phyloP scores from a whole-genome alignment of 2,329 filamentous ascomycete genomes.

The Xylariaceae sp. region DNA sequence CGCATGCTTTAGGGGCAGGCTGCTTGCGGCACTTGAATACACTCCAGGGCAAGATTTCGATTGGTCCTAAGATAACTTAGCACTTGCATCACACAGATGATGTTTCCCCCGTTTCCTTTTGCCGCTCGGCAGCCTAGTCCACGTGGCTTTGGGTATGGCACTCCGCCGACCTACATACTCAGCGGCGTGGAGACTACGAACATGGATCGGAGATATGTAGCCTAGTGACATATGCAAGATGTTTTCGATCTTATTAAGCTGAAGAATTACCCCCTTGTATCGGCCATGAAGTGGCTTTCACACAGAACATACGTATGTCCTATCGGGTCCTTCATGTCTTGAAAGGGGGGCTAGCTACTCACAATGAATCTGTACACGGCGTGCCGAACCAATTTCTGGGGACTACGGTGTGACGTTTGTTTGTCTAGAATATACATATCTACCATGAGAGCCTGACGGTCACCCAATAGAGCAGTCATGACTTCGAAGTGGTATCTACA shows the following conservation, averaged over 20 bases:
- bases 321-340: not conserved
- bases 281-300: not conserved
- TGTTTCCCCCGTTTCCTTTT: not conserved
- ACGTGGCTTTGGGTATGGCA: not conserved
- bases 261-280: not conserved
- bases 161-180: not conserved
- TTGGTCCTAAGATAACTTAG: not conserved
- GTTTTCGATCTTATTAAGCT: not conserved
- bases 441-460: not conserved
- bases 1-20: constrained; percentile 5
- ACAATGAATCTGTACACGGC: not conserved
- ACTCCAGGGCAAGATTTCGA: not conserved
- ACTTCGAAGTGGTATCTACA: not conserved
- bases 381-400: not conserved
- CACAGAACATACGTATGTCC: not conserved
- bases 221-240: not conserved
- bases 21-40: constrained; percentile 6
- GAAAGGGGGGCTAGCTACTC: not conserved
- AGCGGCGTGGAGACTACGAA: not conserved
- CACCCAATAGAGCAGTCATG: not conserved
- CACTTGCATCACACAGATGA: not conserved
- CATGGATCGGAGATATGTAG: not conserved
- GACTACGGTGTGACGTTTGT: not conserved
- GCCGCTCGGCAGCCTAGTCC: not conserved
- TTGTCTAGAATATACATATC: not conserved